Base-by-base conservation (phyloP, 192 early-diverging fungal species). In the Entomortierella chlamydospora region DNA sequence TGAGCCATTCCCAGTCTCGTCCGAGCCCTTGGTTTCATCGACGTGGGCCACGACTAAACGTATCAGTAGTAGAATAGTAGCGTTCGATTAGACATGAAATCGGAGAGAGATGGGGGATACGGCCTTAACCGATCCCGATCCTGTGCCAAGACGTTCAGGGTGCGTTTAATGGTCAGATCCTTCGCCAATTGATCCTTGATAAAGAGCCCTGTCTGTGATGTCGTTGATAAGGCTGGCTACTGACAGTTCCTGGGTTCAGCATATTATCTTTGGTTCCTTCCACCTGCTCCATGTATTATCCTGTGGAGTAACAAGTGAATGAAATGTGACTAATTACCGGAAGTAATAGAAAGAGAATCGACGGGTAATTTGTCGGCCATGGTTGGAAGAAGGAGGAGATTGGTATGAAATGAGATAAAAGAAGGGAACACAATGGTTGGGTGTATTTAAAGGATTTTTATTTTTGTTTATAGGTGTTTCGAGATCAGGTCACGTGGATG, bases 1-100 rank as follows among this genome's bases (percentile, higher is more conserved):
- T 37, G 91, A 89, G 49, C 97, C 98, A 28, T 61, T 65, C 37
- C 96, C 96, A 20, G 87, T 76, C 34, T 87, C 88, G 79, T 99
- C 98, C 49, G 89, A 87, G 34, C 98, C 98, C 37, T 84, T 76
- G 15, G 87, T 83, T 82, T 98, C 95, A 64, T 98, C 95, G 23
- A 99, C 90, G 79, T 91, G 90, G 23, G 82, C 81, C 11, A 79
- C 56, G 37, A 59, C 56, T 70, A 49, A 57, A 4, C 41, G 2
- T 9, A 51, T 39, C n/a, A n/a, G n/a, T 18, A 1, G 5, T 9
- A 47, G 33, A 61, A 49, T 25, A 31, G 59, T 25, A 57, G 55
- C n/a, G 18, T 25, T 15, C 50, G 23, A 51, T 22, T 22, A 18
- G 20, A 42, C 25, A 1, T 25, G 41, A 50, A 30, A 26, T 11